Base-by-base conservation (phyloP, 176 grass and related monocot species). In the Avena eriantha region DNA sequence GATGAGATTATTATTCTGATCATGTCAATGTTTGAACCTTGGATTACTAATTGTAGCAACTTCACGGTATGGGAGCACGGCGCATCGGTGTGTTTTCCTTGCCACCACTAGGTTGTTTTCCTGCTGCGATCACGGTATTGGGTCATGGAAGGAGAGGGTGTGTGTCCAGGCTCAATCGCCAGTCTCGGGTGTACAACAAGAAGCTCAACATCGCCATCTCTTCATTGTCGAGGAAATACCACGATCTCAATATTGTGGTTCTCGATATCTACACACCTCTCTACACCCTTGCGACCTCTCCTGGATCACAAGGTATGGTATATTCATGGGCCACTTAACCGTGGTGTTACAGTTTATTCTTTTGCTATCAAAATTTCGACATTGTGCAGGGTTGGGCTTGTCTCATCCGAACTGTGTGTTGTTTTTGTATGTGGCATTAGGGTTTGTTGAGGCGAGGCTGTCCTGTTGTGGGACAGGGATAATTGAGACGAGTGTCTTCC, bases 261-360 rank as follows among this genome's bases (percentile, higher is more conserved):
- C 90, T 98, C 29, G 95, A 98, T 77, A 95, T 98, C 89, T 98
- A 98, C 86, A 71, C 89, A 59, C 95, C 95, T 13, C 73, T 95
- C 4, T 34, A 86, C 63, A 84, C 82, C 67, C 87, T 98, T 16
- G 89, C 21, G n/a, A 82, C 80, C 15, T 45, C 54, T n/a, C 95
- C 95, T 7, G 13, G 22, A 0, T 53, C 87, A n/a, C 88, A 90
- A 81, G 95, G 94, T 97, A 86, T 3, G n/a, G 0, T 12, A 0
- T 10, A 63, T 26, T 2, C 1, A 58, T 58, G 19, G 3, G 53
- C 14, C 19, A 55, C 17, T 41, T 41, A 41, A 41, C 39, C 39
- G 39, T 1, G 6, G 39, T 41, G 39, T 41, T 41, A 41, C 39
- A 41, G 6, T 41, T 41, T 41, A 7, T 41, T 41, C 39, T 1